These are phyloP conservation scores for Drechmeria coniospora DNA, from an alignment of 2,329 filamentous ascomycete genomes.

Conservation along the genomic window DNA sequence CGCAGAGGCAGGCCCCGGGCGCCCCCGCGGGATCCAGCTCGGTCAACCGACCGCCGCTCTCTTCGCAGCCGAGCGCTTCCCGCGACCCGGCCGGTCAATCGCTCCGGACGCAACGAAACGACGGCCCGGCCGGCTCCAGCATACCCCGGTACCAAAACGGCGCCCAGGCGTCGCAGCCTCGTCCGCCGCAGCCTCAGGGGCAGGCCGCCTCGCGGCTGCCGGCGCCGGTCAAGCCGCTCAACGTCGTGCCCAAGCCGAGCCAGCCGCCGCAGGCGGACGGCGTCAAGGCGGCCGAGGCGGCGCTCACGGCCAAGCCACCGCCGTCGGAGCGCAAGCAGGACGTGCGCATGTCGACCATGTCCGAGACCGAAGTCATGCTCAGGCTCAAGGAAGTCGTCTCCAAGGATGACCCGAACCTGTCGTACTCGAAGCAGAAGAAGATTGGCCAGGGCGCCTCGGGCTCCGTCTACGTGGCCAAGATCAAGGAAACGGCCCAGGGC, in stretches of 20 bases:
- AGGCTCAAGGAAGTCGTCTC: slow-evolving; percentile 89
- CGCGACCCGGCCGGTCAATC: slow-evolving; percentile 24
- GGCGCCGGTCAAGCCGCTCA: slow-evolving; percentile 61
- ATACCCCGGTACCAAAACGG: slow-evolving; percentile 44
- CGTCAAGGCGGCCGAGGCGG: slow-evolving; percentile 79
- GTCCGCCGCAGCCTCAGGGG: slow-evolving; percentile 26
- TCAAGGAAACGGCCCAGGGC: slow-evolving; percentile 81
- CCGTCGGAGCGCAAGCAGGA: slow-evolving; percentile 68
- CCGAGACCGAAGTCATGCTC: slow-evolving; percentile 91
- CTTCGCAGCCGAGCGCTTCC: slow-evolving; percentile 34
- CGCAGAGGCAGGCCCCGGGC: slow-evolving; percentile 71
- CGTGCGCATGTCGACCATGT: slow-evolving; percentile 97
- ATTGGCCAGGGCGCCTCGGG: slow-evolving; percentile 97
- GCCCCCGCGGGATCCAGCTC: slow-evolving; percentile 34
- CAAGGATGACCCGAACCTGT: slow-evolving; percentile 84
- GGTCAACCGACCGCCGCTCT: slow-evolving; percentile 28
- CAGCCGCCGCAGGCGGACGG: slow-evolving; percentile 40
- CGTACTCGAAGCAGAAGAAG: slow-evolving; percentile 99
- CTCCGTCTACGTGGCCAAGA: slow-evolving; percentile 92
- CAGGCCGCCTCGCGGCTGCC: slow-evolving; percentile 34
- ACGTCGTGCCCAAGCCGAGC: slow-evolving; percentile 53
- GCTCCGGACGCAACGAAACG: slow-evolving; percentile 29
- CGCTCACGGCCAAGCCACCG: slow-evolving; percentile 68
- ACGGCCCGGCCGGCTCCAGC: slow-evolving; percentile 31
- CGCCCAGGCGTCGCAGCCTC: slow-evolving; percentile 34